Conservation (phyloP, 257 asterid species). For the Forsythia viridissima region DNA sequence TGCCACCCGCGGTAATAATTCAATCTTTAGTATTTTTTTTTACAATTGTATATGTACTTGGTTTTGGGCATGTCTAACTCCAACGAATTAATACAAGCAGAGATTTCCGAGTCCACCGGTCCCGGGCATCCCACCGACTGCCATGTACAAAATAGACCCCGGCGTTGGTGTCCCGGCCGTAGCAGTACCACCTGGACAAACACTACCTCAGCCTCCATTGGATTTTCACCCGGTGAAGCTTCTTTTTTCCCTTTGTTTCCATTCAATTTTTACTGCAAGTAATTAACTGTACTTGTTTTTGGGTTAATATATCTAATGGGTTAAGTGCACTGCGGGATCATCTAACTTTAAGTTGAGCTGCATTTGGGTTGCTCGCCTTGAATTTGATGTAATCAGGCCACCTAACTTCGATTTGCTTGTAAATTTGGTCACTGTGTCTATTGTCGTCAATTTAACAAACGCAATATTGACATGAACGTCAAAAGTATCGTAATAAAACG, state of each 20-base stretch:
- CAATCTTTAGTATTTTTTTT: slow-evolving; percentile 1
- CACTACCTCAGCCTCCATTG: slow-evolving; percentile 61
- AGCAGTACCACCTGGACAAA: slow-evolving; percentile 38
- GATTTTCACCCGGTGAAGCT: slow-evolving; percentile 68
- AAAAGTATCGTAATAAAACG: too few species aligned
- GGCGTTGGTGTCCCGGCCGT: slow-evolving; percentile 34
- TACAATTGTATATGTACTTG: not conserved
- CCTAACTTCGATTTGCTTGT: too few species aligned
- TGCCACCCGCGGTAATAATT: slow-evolving; percentile 46
- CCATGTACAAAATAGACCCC: slow-evolving; percentile 59
- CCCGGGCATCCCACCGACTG: slow-evolving; percentile 44
- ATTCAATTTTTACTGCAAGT: not conserved
- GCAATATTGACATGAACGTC: too few species aligned
- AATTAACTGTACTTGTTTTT: too few species aligned
- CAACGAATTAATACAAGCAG: slow-evolving; percentile 33
- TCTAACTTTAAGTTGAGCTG: too few species aligned
- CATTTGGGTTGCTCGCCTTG: too few species aligned
- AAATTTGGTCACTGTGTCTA: too few species aligned
- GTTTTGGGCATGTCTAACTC: not conserved
- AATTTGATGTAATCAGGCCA: too few species aligned
- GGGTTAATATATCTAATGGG: too few species aligned
- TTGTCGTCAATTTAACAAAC: too few species aligned
- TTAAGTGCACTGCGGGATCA: too few species aligned
- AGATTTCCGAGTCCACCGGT: slow-evolving; percentile 53
- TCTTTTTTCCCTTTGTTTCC: not conserved